Conservation (phyloP, 2,329 filamentous ascomycete genomes). For the Coniochaeta pulveracea region DNA sequence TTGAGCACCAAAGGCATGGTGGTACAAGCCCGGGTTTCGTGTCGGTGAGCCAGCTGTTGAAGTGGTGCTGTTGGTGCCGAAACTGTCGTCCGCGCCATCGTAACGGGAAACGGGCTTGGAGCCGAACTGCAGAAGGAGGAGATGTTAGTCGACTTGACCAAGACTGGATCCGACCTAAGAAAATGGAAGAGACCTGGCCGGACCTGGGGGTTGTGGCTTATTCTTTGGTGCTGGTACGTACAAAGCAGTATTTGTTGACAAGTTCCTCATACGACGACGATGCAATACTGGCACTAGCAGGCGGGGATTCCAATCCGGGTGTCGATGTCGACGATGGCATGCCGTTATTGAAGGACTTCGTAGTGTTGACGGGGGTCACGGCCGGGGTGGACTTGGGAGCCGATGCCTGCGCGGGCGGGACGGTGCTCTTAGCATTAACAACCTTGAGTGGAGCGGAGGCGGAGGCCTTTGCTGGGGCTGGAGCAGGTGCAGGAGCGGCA, state of each 20-base stretch:
- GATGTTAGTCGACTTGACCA: constrained; percentile 26
- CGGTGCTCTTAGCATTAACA: constrained; percentile 3
- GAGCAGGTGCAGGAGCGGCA: constrained; percentile 7
- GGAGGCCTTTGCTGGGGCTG: constrained; percentile 1
- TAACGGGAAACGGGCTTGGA: constrained; percentile 42
- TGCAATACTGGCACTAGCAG: constrained; percentile 46
- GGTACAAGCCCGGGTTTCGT: constrained; percentile 13
- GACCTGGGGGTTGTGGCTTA: constrained; percentile 10
- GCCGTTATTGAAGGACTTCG: too few relatives aligned
- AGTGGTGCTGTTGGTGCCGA: constrained; percentile 22
- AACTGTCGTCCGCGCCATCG: constrained; percentile 28
- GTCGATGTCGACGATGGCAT: constrained; percentile 5
- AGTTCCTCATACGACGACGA: constrained; percentile 93
- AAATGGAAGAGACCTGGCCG: constrained; percentile 12
- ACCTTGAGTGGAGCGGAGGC: too few relatives aligned
- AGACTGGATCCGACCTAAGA: constrained; percentile 13
- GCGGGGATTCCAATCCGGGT: constrained; percentile 14
- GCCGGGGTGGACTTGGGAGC: too few relatives aligned
- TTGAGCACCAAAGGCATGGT: constrained; percentile 23
- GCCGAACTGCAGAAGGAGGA: constrained; percentile 39
- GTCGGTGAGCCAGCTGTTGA: constrained; percentile 27
- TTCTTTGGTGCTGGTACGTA: constrained; percentile 68
- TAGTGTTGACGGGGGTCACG: constrained; percentile 9
- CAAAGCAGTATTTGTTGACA: constrained; percentile 99
- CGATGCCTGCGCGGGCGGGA: constrained; percentile 2